Base-by-base conservation (phyloP, 352 stramenopile species). In the Globisporangium spinosum region DNA sequence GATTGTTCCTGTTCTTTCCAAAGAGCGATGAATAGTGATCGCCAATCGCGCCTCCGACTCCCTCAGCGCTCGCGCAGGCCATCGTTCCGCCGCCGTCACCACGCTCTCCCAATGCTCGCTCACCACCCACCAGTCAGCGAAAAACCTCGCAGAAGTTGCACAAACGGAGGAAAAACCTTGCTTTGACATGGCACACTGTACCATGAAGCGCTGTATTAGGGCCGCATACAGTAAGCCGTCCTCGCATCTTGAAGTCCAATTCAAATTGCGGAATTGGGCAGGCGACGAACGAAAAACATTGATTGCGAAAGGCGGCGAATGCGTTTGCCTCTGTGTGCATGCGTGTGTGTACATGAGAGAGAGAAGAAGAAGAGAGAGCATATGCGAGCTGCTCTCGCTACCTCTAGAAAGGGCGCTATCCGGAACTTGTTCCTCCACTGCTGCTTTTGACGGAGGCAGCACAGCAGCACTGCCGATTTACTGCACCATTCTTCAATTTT, bases 11-110 rank as follows among this genome's bases (percentile, higher is more conserved):
- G 67, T 65, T 76, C 65, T 74, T 79, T 83, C 74, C 72, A 80
- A 77, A 68, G 80, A 82, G 77, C 77, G 77, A 85, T 85, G 72
- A 77, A 82, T 86, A 87, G 69, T 79, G 73, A 70, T 17, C 45
- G 20, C 29, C 27, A 22, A 29, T 29, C 49, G 23, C 49, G 3
- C 49, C 17, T 29, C 17, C 27, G 15, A 15, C 2, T 35, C 3
- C 23, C 7, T 58, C 53, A 25, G 7, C 54, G 7, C 29, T 61
- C 55, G 9, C 29, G 47, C 3, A 6, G 17, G 22, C 34, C 25
- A 13, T n/a, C 34, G 57, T 34, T 38, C 25, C 15, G 2, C 6
- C 8, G 32, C 22, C 10, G 40, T 38, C 54, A 8, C 12, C 20
- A 49, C 40, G 47, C 47, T 29, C 47, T 29, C 47, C 43, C n/a